Conservation (phyloP, 805 yeast genomes). For the Starmerella floris region DNA sequence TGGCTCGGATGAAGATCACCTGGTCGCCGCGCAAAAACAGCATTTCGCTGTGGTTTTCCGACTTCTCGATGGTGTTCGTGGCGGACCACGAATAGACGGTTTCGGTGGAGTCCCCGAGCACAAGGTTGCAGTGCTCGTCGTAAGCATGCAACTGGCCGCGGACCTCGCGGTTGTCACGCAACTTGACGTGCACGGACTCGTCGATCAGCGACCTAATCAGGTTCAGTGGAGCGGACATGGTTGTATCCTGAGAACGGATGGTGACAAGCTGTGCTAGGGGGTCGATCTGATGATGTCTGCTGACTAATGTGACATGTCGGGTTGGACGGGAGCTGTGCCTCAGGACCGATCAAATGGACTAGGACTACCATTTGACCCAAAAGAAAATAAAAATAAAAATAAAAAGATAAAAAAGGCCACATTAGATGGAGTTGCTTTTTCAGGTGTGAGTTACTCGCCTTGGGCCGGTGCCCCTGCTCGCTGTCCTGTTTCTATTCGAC, state of each 20-base stretch:
- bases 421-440: no score
- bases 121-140: slow-evolving; percentile 94
- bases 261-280: no score
- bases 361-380: no score
- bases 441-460: no score
- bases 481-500: no score
- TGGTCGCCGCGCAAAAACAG: slow-evolving; percentile 96
- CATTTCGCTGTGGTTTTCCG: slow-evolving; percentile 59
- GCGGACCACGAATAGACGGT: slow-evolving; percentile 51
- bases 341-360: no score
- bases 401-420: no score
- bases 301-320: not conserved
- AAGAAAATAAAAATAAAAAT: no score
- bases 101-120: slow-evolving; percentile 83
- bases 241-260: not conserved
- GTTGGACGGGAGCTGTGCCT: not conserved
- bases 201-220: slow-evolving; percentile 74
- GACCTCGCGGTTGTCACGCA: slow-evolving; percentile 89
- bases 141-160: slow-evolving; percentile 83
- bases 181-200: slow-evolving; percentile 72
- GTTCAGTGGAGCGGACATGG: slow-evolving; percentile 68
- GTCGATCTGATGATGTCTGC: not conserved
- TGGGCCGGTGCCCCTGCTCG: no score
- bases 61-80: slow-evolving; percentile 34
- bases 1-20: slow-evolving; percentile 52